Base-by-base conservation (phyloP, 768 basidiomycete genomes). In the Russula ochroleuca region DNA sequence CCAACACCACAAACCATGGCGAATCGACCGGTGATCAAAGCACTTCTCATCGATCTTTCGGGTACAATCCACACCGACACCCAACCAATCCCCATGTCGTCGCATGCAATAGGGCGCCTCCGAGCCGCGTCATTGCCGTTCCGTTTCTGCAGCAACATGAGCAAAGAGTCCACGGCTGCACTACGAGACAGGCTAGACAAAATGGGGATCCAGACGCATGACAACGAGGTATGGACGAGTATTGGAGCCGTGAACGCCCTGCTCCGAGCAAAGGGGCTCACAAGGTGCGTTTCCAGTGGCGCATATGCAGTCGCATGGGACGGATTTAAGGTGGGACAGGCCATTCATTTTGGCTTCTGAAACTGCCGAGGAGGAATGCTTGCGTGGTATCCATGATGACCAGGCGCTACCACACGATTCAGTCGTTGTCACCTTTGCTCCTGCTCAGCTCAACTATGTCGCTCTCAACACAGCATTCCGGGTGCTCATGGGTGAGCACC, bases 91-190 rank as follows among this genome's bases (percentile, higher is more conserved):
- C 76, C 78, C 0, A 70, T 75, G 9, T 85, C 87, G 0, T 78
- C 79, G 2, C 62, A 75, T 3, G 83, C 83, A 0, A 69, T 86
- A 3, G 59, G 61, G 10, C 63, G 69, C 13, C 71, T 80, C 3
- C 69, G 78, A 8, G 56, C 57, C 0, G 68, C 72, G 0, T 61
- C 64, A 0, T 62, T 79, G 11, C 78, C 81, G 9, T 77, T 85
- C 73, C 76, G 82, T 31, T 75, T 82, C 62, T 88, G 88, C 70
- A 87, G 85, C 55, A 90, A 90, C 70, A 84, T 84, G 0, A 86
- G 85, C 70, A 85, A 87, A 64, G 86, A 88, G 66, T 83, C 84
- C 0, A 81, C 77, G 0, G 48, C 58, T 3, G 75, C 74, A 5
- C 71, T 88, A 7, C 66, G 81, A n/a, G 59, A 59, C 1, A 75